Evolutionary conservation across 1,139 yeast genomes (phyloP), one percentile per base, ranked within the genome.

Genomic region (Blastobotrys arbuscula): DNA sequence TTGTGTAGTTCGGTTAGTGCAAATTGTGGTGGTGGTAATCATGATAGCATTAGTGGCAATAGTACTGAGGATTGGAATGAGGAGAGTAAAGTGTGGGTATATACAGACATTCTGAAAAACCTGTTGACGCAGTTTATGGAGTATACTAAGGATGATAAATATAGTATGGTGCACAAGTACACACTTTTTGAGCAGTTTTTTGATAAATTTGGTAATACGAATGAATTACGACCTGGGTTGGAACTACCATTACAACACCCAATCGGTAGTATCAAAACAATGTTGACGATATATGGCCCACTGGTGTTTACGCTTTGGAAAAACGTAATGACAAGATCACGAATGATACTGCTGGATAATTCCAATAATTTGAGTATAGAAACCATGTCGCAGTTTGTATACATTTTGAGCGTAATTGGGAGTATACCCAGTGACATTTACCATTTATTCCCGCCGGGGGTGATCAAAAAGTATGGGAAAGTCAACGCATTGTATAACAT

Each of bases 271-370:
- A 64, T 82, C 16, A 72, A 77, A 2, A 63, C 69, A 9, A 65
- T 81, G 37, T 62, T 84, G 44, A 71, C 75, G 37, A 62, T 66
- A 7, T 69, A 84, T 50, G 96, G 96, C 0, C 95, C 96, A 0
- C 67, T 84, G 43, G 70, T 84, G 2, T 86, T 84, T 59, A 77
- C 77, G 23, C 64, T 85, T 5, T 87, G 86, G 82, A 85, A 84
- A 62, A 74, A 81, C 34, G 77, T 83, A 5, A 64, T 89, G 33
- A 62, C 84, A 28, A 70, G 94, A 19, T 77, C 81, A 53, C 72
- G 81, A 37, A 72, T 88, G 9, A 54, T 88, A 10, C 64, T 88
- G 4, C 74, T 84, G 55, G 31, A 28, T 28, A 6, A 36, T 12
- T 21, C 39, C 21, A 19, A 30, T 18, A 31, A 21, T n/a, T 16